These are phyloP conservation scores for Trichosanthes truncata DNA, from an alignment of 306 rosid species.

Conservation along the genomic window DNA sequence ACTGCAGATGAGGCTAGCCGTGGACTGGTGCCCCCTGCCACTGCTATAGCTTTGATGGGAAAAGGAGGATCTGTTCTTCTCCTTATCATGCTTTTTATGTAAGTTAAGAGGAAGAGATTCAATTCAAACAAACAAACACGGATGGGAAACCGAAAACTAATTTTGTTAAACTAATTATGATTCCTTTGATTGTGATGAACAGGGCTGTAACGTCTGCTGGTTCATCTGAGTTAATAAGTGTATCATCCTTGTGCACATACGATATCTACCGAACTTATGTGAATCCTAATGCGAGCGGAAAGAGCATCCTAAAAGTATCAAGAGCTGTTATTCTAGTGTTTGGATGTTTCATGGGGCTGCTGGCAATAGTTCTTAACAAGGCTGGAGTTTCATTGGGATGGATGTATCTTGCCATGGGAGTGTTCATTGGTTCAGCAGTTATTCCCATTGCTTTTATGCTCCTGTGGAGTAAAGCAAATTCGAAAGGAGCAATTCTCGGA, in stretches of 20 bases:
- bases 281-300: slow-evolving; percentile 74
- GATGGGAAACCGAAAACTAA: background rate
- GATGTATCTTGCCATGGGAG: slow-evolving; percentile 97
- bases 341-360: slow-evolving; percentile 77
- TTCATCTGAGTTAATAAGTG: slow-evolving; percentile 80
- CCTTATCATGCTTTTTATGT: slow-evolving; percentile 93
- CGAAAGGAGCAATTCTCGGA: slow-evolving; percentile 77
- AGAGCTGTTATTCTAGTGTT: slow-evolving; percentile 55
- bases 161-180: background rate
- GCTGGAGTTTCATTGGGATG: slow-evolving; percentile 82
- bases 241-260: slow-evolving; percentile 76
- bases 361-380: slow-evolving; percentile 74
- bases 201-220: slow-evolving; percentile 99
- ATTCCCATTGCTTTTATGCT: slow-evolving; percentile 89
- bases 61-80: slow-evolving; percentile 87
- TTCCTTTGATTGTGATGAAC: slow-evolving; percentile 12
- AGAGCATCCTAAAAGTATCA: slow-evolving; percentile 64
- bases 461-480: slow-evolving; percentile 78
- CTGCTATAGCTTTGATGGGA: slow-evolving; percentile 93
- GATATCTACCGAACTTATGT: slow-evolving; percentile 80
- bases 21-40: slow-evolving; percentile 93
- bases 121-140: background rate
- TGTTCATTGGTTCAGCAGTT: slow-evolving; percentile 85
- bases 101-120: slow-evolving; percentile 23
- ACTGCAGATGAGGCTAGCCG: slow-evolving; percentile 64